Conservation (phyloP, 2,329 filamentous ascomycete species). For the Penicillium sp. region DNA sequence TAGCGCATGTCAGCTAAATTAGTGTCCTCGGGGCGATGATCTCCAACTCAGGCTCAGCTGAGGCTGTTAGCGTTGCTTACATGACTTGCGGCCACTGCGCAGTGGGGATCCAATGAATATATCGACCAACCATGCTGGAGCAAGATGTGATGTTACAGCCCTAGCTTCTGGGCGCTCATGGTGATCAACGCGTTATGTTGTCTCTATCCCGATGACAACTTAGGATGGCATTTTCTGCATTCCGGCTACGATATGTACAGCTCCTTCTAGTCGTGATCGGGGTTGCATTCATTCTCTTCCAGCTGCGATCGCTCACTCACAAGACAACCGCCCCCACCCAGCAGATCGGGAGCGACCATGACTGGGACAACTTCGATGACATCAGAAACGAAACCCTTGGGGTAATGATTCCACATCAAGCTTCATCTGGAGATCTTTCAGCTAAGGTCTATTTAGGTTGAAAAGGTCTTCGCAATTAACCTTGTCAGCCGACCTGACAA, state of each 20-base stretch:
- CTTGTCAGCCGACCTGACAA: background rate
- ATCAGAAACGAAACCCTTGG: background rate
- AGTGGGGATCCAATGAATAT: background rate
- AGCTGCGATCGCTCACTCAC: background rate
- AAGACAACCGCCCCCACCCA: background rate
- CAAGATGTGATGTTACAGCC: background rate
- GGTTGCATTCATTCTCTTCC: background rate
- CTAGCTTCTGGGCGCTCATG: background rate
- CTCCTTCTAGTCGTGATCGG: background rate
- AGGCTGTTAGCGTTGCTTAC: background rate
- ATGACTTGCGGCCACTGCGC: background rate
- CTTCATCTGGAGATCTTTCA: background rate
- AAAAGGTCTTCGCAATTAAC: background rate
- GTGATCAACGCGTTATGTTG: background rate
- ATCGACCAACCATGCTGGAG: background rate
- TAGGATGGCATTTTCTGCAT: background rate
- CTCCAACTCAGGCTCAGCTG: background rate
- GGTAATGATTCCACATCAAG: background rate
- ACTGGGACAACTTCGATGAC: background rate
- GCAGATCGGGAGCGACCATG: background rate
- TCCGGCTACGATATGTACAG: background rate
- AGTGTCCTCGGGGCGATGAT: too few species aligned
- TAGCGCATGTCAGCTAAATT: background rate
- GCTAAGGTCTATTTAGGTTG: background rate
- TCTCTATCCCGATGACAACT: background rate